Evolutionary conservation across 2,329 filamentous ascomycete genomes (phyloP).

Genomic region (Penicillium sp.): DNA sequence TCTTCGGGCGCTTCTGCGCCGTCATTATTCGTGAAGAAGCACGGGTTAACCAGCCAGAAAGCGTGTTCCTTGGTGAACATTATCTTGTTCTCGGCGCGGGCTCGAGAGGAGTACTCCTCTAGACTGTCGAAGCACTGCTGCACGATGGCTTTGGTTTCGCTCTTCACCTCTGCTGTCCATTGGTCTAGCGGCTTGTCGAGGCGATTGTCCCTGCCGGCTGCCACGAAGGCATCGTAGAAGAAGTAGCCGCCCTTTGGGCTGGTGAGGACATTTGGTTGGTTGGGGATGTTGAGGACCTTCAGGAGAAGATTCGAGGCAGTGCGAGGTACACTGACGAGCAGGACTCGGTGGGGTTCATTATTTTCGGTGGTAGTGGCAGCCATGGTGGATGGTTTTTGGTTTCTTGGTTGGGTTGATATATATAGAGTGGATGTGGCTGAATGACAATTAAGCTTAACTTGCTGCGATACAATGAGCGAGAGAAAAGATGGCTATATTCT

Average conservation of each 20-base stretch:
- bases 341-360: not conserved
- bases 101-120: constrained; percentile 19
- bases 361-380: not conserved
- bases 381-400: not conserved
- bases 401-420: not conserved
- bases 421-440: not conserved
- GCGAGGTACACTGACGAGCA: constrained; percentile 12
- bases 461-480: not conserved
- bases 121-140: constrained; percentile 26
- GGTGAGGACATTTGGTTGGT: constrained; percentile 11
- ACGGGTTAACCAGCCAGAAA: constrained; percentile 25
- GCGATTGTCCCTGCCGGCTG: not conserved
- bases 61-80: constrained; percentile 39
- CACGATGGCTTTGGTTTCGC: constrained; percentile 20
- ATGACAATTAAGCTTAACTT: constrained; percentile 5
- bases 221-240: constrained; percentile 8
- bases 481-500: not conserved
- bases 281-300: constrained; percentile 12
- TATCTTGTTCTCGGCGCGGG: constrained; percentile 25
- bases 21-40: constrained; percentile 12
- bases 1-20: not conserved
- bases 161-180: constrained; percentile 26
- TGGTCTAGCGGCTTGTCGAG: constrained; percentile 17
- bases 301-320: constrained; percentile 17
- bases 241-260: constrained; percentile 13